Base-by-base conservation (phyloP, 1,139 yeast genomes). In the Hyphopichia khmerensis region DNA sequence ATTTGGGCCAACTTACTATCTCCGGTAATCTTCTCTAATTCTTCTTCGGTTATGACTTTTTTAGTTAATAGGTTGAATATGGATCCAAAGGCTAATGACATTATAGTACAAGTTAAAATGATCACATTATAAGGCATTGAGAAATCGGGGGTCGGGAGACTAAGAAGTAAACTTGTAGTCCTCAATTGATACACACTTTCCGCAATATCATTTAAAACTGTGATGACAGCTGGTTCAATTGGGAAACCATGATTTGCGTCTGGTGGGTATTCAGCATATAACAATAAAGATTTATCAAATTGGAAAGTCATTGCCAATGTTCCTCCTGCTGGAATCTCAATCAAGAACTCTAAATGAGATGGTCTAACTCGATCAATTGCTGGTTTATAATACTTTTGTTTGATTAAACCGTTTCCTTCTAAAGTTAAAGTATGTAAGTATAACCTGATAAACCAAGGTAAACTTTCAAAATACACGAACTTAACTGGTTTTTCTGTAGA, bases 111-210 rank as follows among this genome's bases (percentile, higher is more conserved):
- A 0, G 98, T 88, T 49, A 95, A 72, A 39, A 95, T 95, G 46
- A 95, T 93, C 38, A 95, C 99, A 57, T 95, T 95, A 61, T 95
- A 95, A 1, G 99, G 99, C 99, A 95, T 95, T 46, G 96, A 87
- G 64, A 95, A 95, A 68, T 95, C 99, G 0, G 99, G 99, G 0
- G 98, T 95, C 2, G 99, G 97, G 41, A 95, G 74, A 0, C 95
- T 82, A 39, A 95, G 72, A 44, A 95, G 69, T 42, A 91, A 75
- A 36, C 97, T 87, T 1, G 97, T 82, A 0, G 98, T 89, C 56
- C 99, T 76, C 47, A 84, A 61, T 40, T 81, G 77, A 52, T 87
- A 88, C n/a, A 52, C 44, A 32, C 48, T 47, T 1, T 62, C 48
- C 2, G 68, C 66, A 6, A 56, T 51, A 4, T 48, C 44, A 13